Percentiles rank a stretch among this genome's conserved stretches.
Conservation (phyloP, 108 stramenopile species). For the Licmophora abbreviata region DNA sequence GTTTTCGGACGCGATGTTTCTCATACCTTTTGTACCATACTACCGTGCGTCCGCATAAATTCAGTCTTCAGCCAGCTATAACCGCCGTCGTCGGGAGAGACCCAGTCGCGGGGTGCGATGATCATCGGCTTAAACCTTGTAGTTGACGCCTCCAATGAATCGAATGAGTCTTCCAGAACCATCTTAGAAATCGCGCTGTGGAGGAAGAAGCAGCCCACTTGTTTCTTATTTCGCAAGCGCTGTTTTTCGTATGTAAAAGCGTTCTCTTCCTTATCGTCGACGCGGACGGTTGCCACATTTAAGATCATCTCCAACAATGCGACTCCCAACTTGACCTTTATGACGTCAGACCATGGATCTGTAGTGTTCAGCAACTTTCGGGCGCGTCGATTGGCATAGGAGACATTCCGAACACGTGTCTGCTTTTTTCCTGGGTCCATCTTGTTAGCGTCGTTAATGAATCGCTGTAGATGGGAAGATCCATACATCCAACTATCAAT, state of each 20-base stretch:
- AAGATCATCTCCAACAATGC: constrained; percentile 67
- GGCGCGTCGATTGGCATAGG: constrained; percentile 34
- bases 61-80: constrained; percentile 61
- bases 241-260: constrained; percentile 37
- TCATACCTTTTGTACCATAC: constrained; percentile 56
- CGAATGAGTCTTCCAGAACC: constrained; percentile 33
- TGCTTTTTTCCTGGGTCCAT: constrained; percentile 29
- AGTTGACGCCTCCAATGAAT: constrained; percentile 28
- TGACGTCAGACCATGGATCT: constrained; percentile 51
- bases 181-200: constrained; percentile 32
- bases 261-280: constrained; percentile 24
- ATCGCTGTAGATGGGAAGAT: constrained; percentile 42
- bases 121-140: constrained; percentile 87
- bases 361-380: constrained; percentile 32
- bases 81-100: constrained; percentile 52
- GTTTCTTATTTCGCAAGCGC: constrained; percentile 24
- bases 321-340: constrained; percentile 77
- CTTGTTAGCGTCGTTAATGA: constrained; percentile 42
- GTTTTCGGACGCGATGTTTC: not conserved
- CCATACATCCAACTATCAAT: constrained; percentile 42
- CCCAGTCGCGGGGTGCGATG: constrained; percentile 85
- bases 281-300: constrained; percentile 34
- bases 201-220: constrained; percentile 23
- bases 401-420: constrained; percentile 13
- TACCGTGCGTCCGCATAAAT: constrained; percentile 77